Evolutionary conservation across 129 eudicot species (phyloP).

Genomic region (Ambrosia trifida): DNA sequence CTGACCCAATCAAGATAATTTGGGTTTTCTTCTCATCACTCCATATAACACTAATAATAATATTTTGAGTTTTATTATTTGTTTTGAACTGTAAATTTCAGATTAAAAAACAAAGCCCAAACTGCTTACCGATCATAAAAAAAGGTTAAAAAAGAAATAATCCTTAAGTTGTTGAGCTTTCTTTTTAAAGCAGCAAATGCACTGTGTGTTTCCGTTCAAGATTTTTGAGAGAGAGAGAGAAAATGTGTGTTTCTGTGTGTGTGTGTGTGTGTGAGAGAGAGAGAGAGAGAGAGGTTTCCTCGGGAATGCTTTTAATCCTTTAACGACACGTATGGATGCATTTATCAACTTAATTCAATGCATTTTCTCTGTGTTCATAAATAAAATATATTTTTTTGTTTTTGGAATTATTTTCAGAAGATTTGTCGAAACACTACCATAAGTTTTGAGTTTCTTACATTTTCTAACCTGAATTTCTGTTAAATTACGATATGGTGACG

Average conservation of each 20-base stretch:
- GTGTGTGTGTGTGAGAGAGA: conserved; percentile 12
- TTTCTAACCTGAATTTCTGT: background rate
- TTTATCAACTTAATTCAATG: conserved; percentile 70
- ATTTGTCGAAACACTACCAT: background rate
- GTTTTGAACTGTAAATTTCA: conserved; percentile 1
- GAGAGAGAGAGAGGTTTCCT: conserved; percentile 25
- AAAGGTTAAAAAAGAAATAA: conserved; percentile 7
- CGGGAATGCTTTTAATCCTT: conserved; percentile 46
- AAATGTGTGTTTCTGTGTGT: background rate
- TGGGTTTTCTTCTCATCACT: conserved; percentile 27
- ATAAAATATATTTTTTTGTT: background rate
- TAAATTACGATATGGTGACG: background rate
- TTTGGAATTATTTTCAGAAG: background rate
- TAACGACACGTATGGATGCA: conserved; percentile 71
- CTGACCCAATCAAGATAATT: conserved; percentile 41
- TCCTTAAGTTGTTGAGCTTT: conserved; percentile 26
- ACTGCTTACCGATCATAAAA: conserved; percentile 49
- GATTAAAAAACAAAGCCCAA: conserved; percentile 21
- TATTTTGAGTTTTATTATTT: conserved; percentile 1
- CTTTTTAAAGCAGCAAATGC: conserved; percentile 14
- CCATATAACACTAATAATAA: conserved; percentile 14
- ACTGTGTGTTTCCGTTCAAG: conserved; percentile 3
- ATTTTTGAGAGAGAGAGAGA: conserved; percentile 32
- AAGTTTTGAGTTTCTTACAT: background rate
- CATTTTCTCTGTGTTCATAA: conserved; percentile 29